Evolutionary conservation across 164 flowering plant species (phyloP), one percentile per base, ranked within the genome.

Genomic region (Magnolia officinalis): DNA sequence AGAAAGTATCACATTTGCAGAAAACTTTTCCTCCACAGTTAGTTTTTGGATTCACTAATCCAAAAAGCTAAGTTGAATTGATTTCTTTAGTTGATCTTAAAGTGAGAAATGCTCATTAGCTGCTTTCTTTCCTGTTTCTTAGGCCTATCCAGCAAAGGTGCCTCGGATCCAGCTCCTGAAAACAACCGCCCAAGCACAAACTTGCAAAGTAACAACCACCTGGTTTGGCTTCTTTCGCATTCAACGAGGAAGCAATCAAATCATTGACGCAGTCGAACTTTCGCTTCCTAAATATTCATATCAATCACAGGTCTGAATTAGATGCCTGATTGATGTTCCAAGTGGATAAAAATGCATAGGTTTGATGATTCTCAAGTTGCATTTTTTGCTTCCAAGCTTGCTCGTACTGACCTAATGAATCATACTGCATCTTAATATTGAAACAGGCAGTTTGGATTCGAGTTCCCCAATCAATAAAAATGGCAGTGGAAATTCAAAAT

Each of bases 191-290:
- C 90, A 84, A 80, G 82, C 90, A 77, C 51, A 84, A 72, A 59
- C 72, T 67, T 96, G 99, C 86, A 88, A 74, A 75, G 97, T 96
- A 49, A 90, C 95, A 23, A 96, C 99, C 2, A 92, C 90, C 16
- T 96, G 98, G 98, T 94, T 94, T 84, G 99, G 96, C 49, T 96
- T 91, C 82, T 82, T 79, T 58, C 89, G 91, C 14, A 86, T 90
- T 78, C 74, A 86, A 85, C 89, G 78, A 82, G 86, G 91, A 80
- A 89, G 84, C 86, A 85, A 84, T 71, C 79, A 82, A 75, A 84
- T 94, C 63, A 78, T 96, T 74, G 98, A 96, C 66, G 77, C 88
- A 16, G 90, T 90, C 73, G 97, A 92, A 50, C 92, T 93, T 61
- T 82, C 88, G 50, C 97, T 96, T 78, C 99, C 98, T 19, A 77